phyloP scores from a whole-genome alignment of 2,329 filamentous ascomycete species.

The Penicillium sp. region DNA sequence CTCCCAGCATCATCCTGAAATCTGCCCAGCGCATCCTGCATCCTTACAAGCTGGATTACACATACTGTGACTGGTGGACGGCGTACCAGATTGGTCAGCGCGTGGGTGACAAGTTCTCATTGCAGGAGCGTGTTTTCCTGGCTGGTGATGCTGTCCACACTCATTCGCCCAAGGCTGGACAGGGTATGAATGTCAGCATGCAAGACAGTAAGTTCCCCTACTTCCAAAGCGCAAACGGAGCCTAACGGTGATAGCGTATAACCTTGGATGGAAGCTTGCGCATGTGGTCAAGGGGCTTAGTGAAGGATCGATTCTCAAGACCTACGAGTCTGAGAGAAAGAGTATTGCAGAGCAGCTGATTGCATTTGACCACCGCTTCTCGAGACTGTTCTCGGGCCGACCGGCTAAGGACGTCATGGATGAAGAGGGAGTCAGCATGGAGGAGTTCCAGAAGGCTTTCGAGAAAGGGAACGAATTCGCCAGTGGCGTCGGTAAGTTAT shows the following conservation, averaged over 20 bases:
- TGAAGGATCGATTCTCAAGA: slow-evolving; percentile 44
- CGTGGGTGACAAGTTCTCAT: slow-evolving; percentile 55
- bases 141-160: slow-evolving; percentile 63
- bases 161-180: slow-evolving; percentile 40
- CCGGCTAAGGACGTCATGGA: slow-evolving; percentile 58
- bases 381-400: slow-evolving; percentile 53
- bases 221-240: neutral
- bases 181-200: slow-evolving; percentile 70
- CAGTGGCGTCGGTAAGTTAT: slow-evolving; percentile 45
- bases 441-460: slow-evolving; percentile 59
- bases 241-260: slow-evolving; percentile 37
- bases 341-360: slow-evolving; percentile 63
- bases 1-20: slow-evolving; percentile 58
- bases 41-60: slow-evolving; percentile 63
- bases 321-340: slow-evolving; percentile 53
- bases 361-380: slow-evolving; percentile 57
- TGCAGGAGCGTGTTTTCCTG: slow-evolving; percentile 59
- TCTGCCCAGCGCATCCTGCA: slow-evolving; percentile 60
- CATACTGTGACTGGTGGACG: slow-evolving; percentile 64
- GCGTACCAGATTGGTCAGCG: slow-evolving; percentile 66
- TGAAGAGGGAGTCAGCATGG: slow-evolving; percentile 58
- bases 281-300: slow-evolving; percentile 45
- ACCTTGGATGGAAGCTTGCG: slow-evolving; percentile 56
- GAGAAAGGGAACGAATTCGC: slow-evolving; percentile 58
- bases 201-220: slow-evolving; percentile 48